Conservation (phyloP, 1,284 basidiomycete species). For the Ceratobasidium theobromae region DNA sequence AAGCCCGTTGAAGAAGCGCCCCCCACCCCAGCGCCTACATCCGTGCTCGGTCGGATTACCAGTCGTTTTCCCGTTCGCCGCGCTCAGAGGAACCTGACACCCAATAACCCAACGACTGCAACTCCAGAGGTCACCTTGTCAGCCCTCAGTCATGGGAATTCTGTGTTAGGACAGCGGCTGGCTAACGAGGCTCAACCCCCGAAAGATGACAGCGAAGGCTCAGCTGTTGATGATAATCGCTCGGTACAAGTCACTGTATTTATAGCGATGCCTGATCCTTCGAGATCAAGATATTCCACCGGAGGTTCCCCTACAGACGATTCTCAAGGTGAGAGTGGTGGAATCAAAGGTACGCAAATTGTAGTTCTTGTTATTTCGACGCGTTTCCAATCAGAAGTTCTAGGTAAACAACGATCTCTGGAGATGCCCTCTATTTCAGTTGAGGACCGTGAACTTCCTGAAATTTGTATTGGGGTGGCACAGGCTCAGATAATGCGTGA, state of each 20-base stretch:
- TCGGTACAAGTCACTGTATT: slow-evolving; percentile 34
- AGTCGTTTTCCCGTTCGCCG: slow-evolving; percentile 4
- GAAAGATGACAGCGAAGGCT: not conserved
- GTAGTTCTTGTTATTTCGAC: not conserved
- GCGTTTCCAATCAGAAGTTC: too few species aligned
- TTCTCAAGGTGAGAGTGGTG: slow-evolving; percentile 11
- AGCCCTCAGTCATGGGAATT: slow-evolving; percentile 1
- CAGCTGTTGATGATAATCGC: not conserved
- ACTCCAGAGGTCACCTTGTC: slow-evolving; percentile 21
- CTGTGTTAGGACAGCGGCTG: not conserved
- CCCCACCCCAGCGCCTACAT: not conserved
- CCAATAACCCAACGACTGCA: not conserved
- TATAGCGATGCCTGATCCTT: slow-evolving; percentile 36
- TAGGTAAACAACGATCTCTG: slow-evolving; percentile 28
- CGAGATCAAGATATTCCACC: slow-evolving; percentile 18
- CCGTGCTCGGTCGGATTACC: not conserved
- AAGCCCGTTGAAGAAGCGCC: not conserved
- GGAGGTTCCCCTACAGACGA: not conserved
- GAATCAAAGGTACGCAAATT: slow-evolving; percentile 13
- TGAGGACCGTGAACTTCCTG: slow-evolving; percentile 28
- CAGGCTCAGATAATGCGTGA: slow-evolving; percentile 5
- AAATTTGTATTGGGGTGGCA: slow-evolving; percentile 19
- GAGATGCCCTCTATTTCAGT: slow-evolving; percentile 13
- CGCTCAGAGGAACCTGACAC: not conserved
- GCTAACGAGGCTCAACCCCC: not conserved